Evolutionary conservation across 495 filamentous ascomycete genomes (phyloP).

Genomic region (Trichocladium antarcticum): DNA sequence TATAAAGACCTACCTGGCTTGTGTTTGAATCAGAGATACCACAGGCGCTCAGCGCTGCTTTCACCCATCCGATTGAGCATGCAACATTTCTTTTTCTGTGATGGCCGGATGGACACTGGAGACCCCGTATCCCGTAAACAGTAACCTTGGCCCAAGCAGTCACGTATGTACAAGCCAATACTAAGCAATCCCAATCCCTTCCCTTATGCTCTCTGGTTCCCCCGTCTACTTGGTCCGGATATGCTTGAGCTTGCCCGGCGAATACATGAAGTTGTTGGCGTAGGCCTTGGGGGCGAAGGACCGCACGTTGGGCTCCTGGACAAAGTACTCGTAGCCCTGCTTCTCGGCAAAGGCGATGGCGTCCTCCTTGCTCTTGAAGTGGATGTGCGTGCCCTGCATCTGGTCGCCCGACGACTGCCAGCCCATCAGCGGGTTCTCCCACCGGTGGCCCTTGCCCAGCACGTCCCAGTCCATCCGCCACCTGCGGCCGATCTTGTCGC

Average conservation of each 20-base stretch:
- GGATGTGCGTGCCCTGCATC: constrained; percentile 83
- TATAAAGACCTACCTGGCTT: neutral
- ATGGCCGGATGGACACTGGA: too few relatives aligned
- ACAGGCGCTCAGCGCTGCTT: too few relatives aligned
- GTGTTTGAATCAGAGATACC: too few relatives aligned
- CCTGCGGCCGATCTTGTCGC: constrained; percentile 64
- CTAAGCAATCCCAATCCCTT: constrained; percentile 1
- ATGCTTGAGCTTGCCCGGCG: constrained; percentile 75
- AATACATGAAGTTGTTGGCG: constrained; percentile 88
- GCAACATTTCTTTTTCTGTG: too few relatives aligned
- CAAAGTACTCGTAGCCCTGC: constrained; percentile 98
- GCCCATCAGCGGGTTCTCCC: constrained; percentile 97
- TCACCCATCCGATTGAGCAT: too few relatives aligned
- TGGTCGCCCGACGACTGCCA: constrained; percentile 93
- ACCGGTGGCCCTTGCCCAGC: constrained; percentile 71
- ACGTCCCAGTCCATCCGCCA: constrained; percentile 99
- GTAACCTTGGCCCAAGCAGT: neutral
- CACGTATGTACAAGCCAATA: neutral
- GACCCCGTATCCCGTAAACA: neutral
- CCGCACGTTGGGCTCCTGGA: constrained; percentile 89
- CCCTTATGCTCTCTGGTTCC: constrained; percentile 9
- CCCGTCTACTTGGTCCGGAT: constrained; percentile 82
- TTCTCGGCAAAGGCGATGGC: constrained; percentile 93
- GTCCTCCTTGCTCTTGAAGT: constrained; percentile 89
- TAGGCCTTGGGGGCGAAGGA: constrained; percentile 84